Conservation (phyloP, 148 eudicot species). For the Nyssa sinensis region DNA sequence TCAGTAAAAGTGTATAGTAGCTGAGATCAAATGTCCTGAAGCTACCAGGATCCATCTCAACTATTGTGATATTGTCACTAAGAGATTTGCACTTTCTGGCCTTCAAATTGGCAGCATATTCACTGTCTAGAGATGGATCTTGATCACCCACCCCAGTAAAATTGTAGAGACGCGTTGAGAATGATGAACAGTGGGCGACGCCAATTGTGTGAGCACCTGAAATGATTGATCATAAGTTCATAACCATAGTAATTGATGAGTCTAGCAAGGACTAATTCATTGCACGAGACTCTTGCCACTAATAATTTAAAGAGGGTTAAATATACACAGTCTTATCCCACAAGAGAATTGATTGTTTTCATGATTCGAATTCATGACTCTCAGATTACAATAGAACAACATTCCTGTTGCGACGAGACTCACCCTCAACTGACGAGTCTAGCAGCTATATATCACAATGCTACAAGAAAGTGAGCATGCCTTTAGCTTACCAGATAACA, state of each 20-base stretch:
- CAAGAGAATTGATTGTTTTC: no score
- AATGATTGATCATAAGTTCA: no score
- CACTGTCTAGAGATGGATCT: conserved; percentile 61
- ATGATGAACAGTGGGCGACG: conserved; percentile 35
- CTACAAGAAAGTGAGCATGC: not conserved
- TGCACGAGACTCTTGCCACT: no score
- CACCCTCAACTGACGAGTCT: no score
- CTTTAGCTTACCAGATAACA: conserved; percentile 36
- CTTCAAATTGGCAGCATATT: conserved; percentile 62
- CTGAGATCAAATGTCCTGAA: conserved; percentile 66
- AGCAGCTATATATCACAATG: not conserved
- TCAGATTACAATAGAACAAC: no score
- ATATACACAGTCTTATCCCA: no score
- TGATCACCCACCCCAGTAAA: conserved; percentile 41
- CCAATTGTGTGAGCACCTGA: conserved; percentile 54
- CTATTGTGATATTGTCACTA: conserved; percentile 52
- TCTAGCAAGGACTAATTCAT: no score
- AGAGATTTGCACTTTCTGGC: conserved; percentile 49
- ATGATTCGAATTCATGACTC: no score
- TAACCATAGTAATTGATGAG: no score
- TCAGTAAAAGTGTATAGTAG: conserved; percentile 57
- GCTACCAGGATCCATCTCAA: conserved; percentile 91
- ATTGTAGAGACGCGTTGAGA: conserved; percentile 39
- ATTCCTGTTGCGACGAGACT: no score
- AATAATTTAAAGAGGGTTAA: no score